Percentiles rank a stretch among this genome's conserved stretches.
These are phyloP conservation scores for Eutypa lata DNA, from an alignment of 2,329 filamentous ascomycete genomes.

Conservation along the genomic window DNA sequence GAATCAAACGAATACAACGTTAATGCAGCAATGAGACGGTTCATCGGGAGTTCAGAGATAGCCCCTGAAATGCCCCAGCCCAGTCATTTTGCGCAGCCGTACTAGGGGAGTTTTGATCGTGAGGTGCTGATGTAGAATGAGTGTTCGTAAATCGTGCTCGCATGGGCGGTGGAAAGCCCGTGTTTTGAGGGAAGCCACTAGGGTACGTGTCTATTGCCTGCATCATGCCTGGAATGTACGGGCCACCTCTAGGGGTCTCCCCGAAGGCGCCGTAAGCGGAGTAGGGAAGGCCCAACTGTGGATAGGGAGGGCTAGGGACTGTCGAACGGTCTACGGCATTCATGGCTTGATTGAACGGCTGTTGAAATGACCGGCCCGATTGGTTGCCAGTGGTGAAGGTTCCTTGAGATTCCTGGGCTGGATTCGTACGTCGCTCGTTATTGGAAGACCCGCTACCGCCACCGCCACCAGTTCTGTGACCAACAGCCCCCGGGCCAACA, in stretches of 20 bases:
- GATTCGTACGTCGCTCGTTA: constrained; percentile 47
- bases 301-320: constrained; percentile 35
- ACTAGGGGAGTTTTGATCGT: constrained; percentile 24
- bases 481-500: constrained; percentile 64
- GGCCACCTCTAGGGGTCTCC: constrained; percentile 33
- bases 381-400: constrained; percentile 35
- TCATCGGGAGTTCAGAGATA: constrained; percentile 66
- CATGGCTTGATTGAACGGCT: constrained; percentile 40
- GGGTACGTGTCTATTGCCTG: constrained; percentile 40
- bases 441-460: constrained; percentile 37
- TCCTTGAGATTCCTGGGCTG: constrained; percentile 36
- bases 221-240: constrained; percentile 38
- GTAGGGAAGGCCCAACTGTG: constrained; percentile 37
- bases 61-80: constrained; percentile 63
- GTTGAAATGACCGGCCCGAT: constrained; percentile 40
- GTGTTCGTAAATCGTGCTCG: constrained; percentile 36
- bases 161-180: constrained; percentile 44
- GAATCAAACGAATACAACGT: constrained; percentile 20
- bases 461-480: constrained; percentile 48
- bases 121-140: constrained; percentile 30
- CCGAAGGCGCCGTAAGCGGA: constrained; percentile 43
- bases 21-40: not conserved
- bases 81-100: constrained; percentile 55
- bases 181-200: constrained; percentile 35
- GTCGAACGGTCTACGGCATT: constrained; percentile 39